Base-by-base conservation (phyloP, 2,329 filamentous ascomycete species). In the Calonectria pauciramosa region DNA sequence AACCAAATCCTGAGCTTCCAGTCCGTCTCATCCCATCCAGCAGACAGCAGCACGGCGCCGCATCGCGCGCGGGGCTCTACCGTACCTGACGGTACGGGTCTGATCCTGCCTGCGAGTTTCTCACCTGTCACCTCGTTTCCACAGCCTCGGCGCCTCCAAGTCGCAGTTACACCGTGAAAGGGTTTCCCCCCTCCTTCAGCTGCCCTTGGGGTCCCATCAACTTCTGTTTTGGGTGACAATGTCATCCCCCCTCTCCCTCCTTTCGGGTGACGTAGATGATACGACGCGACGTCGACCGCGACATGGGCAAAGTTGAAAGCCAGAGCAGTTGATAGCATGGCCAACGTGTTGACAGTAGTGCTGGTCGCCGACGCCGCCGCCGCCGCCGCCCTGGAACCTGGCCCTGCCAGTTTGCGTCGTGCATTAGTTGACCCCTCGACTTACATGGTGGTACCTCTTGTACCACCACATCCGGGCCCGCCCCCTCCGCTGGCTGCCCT, bases 341-440 rank as follows among this genome's bases (percentile, higher is more conserved):
- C 70, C 68, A 72, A 70, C 63, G 51, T 66, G 73, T 60, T 34
- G 63, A 65, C 41, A 68, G 56, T 60, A 60, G 72, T 60, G 56
- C 56, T 75, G 70, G 73, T 54, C 52, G 68, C 63, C 74, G 60
- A 41, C 51, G 66, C 70, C 69, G 54, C 54, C 54, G 41, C 56
- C 74, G 76, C 74, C 74, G 66, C 66, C 49, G 74, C 75, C 74
- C 75, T 81, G 78, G 79, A 75, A 75, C 71, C 77, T 72, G 75
- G 65, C 78, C 70, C 68, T 78, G 71, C 73, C 75, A 75, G 66
- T 77, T 70, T 76, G 77, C 71, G 67, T 70, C 69, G 60, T 63
- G 73, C 79, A 73, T 79, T 75, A 80, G 56, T 60, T 38, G 56
- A 80, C 75, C 74, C 79, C 71, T 81, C 74, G 74, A 81, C 76